Percentiles rank a stretch among this genome's conserved stretches.
These are phyloP conservation scores for Litchi chinensis DNA, from an alignment of 345 rosid genomes.

Conservation along the genomic window DNA sequence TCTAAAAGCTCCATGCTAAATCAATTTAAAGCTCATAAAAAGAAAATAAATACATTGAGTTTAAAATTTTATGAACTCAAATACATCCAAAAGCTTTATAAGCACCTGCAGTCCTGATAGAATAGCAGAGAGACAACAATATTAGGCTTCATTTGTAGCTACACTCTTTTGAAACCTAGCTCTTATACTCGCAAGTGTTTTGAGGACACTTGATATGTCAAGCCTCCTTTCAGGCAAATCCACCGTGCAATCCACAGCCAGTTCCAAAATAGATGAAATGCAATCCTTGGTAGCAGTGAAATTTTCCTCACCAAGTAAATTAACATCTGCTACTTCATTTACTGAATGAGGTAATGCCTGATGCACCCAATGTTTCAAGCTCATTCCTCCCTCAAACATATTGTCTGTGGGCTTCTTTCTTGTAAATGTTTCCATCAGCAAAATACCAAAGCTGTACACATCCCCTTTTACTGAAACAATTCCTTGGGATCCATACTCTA, in stretches of 20 bases:
- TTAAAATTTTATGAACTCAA: too few relatives aligned
- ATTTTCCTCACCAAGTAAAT: constrained; percentile 16
- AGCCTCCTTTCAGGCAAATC: constrained; percentile 1
- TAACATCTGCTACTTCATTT: constrained; percentile 5
- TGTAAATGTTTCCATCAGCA: constrained; percentile 26
- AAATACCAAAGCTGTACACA: constrained; percentile 20
- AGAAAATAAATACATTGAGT: too few relatives aligned
- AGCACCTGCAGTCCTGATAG: too few relatives aligned
- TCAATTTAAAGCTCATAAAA: too few relatives aligned
- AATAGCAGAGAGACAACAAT: too few relatives aligned
- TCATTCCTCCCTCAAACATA: constrained; percentile 14
- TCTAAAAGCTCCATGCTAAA: too few relatives aligned
- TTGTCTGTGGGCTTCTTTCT: constrained; percentile 23
- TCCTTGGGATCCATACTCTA: constrained; percentile 27
- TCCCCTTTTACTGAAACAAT: constrained; percentile 11
- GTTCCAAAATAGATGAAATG: background rate
- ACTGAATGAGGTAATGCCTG: background rate
- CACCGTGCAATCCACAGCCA: constrained; percentile 14
- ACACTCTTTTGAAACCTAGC: too few relatives aligned
- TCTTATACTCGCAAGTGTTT: too few relatives aligned
- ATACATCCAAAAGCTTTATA: too few relatives aligned
- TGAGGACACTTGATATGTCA: background rate
- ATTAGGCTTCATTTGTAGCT: too few relatives aligned
- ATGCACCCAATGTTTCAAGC: constrained; percentile 8
- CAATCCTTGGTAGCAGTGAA: constrained; percentile 11